Conservation (phyloP, 2,329 filamentous ascomycete genomes). For the Didymella lethalis region DNA sequence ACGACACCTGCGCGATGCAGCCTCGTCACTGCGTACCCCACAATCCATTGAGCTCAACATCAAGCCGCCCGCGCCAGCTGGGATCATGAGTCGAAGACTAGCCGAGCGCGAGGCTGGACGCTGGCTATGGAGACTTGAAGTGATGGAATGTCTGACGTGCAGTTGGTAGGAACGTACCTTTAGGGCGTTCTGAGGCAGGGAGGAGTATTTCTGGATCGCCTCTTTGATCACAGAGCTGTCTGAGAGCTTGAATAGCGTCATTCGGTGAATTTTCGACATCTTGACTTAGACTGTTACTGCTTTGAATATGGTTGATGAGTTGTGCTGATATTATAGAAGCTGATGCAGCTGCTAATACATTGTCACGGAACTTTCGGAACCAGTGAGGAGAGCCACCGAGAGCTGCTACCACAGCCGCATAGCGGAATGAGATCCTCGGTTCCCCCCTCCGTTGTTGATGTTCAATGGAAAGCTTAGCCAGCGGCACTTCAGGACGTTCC, state of each 20-base stretch:
- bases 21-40: slow-evolving; percentile 24
- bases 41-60: slow-evolving; percentile 1
- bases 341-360: slow-evolving; percentile 1
- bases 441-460: slow-evolving; percentile 9
- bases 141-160: slow-evolving; percentile 29
- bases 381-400: slow-evolving; percentile 22
- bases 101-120: slow-evolving; percentile 13
- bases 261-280: slow-evolving; percentile 47
- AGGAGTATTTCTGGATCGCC: slow-evolving; percentile 45
- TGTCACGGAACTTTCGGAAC: slow-evolving; percentile 12
- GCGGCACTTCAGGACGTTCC: not conserved
- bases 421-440: slow-evolving; percentile 11
- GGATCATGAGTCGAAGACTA: slow-evolving; percentile 16
- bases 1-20: slow-evolving; percentile 7
- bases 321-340: not conserved
- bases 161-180: slow-evolving; percentile 43
- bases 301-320: slow-evolving; percentile 12
- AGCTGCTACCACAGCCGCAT: too few relatives aligned
- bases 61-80: slow-evolving; percentile 6
- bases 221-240: slow-evolving; percentile 40
- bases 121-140: slow-evolving; percentile 20
- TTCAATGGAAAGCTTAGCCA: not conserved
- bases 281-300: slow-evolving; percentile 4
- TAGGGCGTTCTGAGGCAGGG: slow-evolving; percentile 42
- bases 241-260: slow-evolving; percentile 51